phyloP scores from a whole-genome alignment of 2,329 filamentous ascomycete species.

The Calycina herbarum region DNA sequence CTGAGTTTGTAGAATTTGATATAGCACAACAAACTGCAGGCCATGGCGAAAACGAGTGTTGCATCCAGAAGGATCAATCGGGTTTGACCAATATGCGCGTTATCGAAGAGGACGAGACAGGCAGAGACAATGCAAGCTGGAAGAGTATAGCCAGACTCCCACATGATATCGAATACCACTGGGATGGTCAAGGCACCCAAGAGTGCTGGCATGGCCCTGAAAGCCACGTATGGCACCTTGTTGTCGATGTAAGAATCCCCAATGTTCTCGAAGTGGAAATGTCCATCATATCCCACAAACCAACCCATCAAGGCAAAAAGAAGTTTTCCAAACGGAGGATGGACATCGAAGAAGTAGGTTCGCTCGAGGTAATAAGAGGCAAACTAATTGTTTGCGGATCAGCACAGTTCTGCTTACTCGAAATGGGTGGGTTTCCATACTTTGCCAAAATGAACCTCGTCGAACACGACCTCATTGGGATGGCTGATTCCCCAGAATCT shows the following conservation, averaged over 20 bases:
- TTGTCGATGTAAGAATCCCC: slow-evolving; percentile 97
- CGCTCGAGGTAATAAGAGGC: slow-evolving; percentile 85
- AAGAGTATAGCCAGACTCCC: slow-evolving; percentile 97
- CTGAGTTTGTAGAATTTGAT: slow-evolving; percentile 97
- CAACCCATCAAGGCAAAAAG: slow-evolving; percentile 96
- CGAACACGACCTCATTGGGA: slow-evolving; percentile 95
- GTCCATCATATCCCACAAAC: slow-evolving; percentile 94
- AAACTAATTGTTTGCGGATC: slow-evolving; percentile 50
- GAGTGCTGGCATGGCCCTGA: slow-evolving; percentile 87
- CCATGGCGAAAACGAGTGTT: slow-evolving; percentile 93
- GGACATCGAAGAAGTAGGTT: slow-evolving; percentile 99
- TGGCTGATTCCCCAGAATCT: slow-evolving; percentile 96
- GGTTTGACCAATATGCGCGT: slow-evolving; percentile 96
- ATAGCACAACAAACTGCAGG: slow-evolving; percentile 88
- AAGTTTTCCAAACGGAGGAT: slow-evolving; percentile 96
- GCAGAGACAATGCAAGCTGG: slow-evolving; percentile 88
- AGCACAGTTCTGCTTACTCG: slow-evolving; percentile 12
- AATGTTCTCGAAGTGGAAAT: slow-evolving; percentile 99
- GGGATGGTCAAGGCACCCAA: slow-evolving; percentile 91
- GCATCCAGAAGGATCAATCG: slow-evolving; percentile 93
- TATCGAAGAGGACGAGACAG: slow-evolving; percentile 88
- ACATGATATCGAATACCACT: slow-evolving; percentile 97
- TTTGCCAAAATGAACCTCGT: slow-evolving; percentile 99
- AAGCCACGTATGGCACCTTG: slow-evolving; percentile 96
- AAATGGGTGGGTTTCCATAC: slow-evolving; percentile 48